These are phyloP conservation scores for Phytopythium kandeliae DNA, from an alignment of 352 stramenopile genomes.

Conservation along the genomic window DNA sequence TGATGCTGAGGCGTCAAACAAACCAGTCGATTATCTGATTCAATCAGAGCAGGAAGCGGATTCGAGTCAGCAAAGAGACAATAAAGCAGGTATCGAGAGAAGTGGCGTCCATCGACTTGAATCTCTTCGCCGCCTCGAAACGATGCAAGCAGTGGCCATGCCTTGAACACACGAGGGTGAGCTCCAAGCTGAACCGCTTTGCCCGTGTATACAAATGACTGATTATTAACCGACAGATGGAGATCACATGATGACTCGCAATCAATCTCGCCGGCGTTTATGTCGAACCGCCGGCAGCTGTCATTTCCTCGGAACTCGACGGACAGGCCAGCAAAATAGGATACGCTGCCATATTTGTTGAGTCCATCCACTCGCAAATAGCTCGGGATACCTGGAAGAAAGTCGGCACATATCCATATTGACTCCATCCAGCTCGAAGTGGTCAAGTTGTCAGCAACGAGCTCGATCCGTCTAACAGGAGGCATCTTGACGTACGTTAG, in stretches of 20 bases:
- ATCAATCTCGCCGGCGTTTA: not conserved
- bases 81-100: slow-evolving; percentile 13
- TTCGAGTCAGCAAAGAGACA: slow-evolving; percentile 24
- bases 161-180: slow-evolving; percentile 7
- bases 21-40: slow-evolving; percentile 11
- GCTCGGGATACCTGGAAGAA: not conserved
- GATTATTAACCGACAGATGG: slow-evolving; percentile 40
- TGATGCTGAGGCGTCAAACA: slow-evolving; percentile 22
- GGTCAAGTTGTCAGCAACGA: not conserved
- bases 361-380: not conserved
- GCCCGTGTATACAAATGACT: slow-evolving; percentile 19
- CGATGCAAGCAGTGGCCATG: slow-evolving; percentile 19
- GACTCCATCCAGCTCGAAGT: not conserved
- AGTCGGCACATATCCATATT: slow-evolving; percentile 2
- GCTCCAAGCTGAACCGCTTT: slow-evolving; percentile 15
- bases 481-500: slow-evolving; percentile 24
- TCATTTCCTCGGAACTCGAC: not conserved
- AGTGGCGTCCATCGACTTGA: slow-evolving; percentile 14
- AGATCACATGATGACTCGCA: slow-evolving; percentile 21
- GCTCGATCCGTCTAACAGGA: slow-evolving; percentile 11
- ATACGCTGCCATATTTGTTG: no score
- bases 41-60: slow-evolving; percentile 2
- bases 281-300: not conserved
- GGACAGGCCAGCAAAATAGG: not conserved
- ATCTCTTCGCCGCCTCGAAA: slow-evolving; percentile 24